These are phyloP conservation scores for Phaeoacremonium minimum DNA, from an alignment of 2,329 filamentous ascomycete species.

Conservation along the genomic window DNA sequence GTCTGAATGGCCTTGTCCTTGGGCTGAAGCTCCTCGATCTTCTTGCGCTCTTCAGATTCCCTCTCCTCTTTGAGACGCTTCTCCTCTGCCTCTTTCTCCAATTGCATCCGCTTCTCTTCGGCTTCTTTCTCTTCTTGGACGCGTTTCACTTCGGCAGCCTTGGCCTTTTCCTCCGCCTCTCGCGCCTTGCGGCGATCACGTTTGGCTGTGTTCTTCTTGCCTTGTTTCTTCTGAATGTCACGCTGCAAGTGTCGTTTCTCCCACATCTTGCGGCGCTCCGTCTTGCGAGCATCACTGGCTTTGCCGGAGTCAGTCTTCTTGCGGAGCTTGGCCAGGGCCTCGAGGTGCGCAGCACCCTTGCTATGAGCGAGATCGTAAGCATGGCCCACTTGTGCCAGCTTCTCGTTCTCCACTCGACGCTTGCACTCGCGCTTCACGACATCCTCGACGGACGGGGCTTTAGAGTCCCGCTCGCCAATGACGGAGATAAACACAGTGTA, in stretches of 20 bases:
- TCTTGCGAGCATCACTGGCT: conserved; percentile 38
- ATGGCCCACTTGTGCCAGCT: conserved; percentile 66
- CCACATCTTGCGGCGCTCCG: conserved; percentile 31
- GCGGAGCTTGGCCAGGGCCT: conserved; percentile 38
- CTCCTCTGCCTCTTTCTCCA: conserved; percentile 14
- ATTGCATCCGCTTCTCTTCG: conserved; percentile 27
- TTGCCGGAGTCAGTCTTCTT: conserved; percentile 45
- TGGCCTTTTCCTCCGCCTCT: conserved; percentile 29
- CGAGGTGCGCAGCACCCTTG: conserved; percentile 38
- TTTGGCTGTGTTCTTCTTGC: conserved; percentile 37
- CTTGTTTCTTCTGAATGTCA: conserved; percentile 30
- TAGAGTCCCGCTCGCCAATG: conserved; percentile 56
- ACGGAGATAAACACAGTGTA: conserved; percentile 76
- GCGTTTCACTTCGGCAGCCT: too few relatives aligned
- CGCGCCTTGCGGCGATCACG: conserved; percentile 29
- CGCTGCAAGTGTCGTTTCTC: conserved; percentile 30
- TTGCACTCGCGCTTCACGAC: conserved; percentile 63
- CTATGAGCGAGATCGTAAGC: conserved; percentile 68
- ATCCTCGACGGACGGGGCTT: conserved; percentile 54
- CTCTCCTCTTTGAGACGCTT: conserved; percentile 11
- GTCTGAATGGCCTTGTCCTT: conserved; percentile 11
- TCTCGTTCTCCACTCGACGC: conserved; percentile 66
- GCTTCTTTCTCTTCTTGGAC: conserved; percentile 13
- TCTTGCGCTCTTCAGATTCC: conserved; percentile 12
- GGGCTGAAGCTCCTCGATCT: conserved; percentile 6